Percentiles rank a stretch among this genome's conserved stretches.
phyloP scores from a whole-genome alignment of 129 eudicot species.

The Flaveria sonorensis region DNA sequence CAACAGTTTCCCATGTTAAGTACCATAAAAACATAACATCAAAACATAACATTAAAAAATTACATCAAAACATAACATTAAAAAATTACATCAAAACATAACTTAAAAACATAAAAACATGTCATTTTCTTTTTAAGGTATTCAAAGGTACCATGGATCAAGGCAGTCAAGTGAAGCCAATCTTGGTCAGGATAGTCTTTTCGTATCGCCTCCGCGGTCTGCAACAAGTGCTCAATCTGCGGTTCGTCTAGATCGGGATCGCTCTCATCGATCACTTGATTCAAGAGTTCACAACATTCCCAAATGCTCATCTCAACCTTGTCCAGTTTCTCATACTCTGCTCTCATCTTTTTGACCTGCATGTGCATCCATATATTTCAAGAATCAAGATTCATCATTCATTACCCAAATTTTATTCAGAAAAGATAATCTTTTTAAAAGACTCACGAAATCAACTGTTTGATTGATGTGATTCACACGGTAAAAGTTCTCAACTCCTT shows the following conservation, averaged over 20 bases:
- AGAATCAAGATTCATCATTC: neutral
- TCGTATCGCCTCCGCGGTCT: conserved; percentile 78
- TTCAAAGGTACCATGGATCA: conserved; percentile 56
- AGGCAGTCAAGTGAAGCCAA: conserved; percentile 78
- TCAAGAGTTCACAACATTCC: conserved; percentile 83
- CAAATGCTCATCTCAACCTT: conserved; percentile 84
- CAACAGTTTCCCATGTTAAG: conserved; percentile 9
- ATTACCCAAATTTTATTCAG: neutral
- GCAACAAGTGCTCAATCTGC: conserved; percentile 74
- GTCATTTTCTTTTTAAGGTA: neutral
- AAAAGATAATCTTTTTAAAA: neutral
- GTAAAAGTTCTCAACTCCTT: conserved; percentile 70
- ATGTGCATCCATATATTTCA: neutral
- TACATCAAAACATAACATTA: neutral
- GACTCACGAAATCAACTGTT: conserved; percentile 32
- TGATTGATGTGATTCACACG: conserved; percentile 44
- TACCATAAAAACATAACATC: neutral
- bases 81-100: neutral
- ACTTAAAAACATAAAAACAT: neutral
- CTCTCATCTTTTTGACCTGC: conserved; percentile 76
- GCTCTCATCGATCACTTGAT: conserved; percentile 73
- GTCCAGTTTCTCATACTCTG: conserved; percentile 61
- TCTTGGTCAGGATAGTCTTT: conserved; percentile 75
- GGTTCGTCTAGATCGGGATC: conserved; percentile 93
- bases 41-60: neutral